Base-by-base conservation (phyloP, 768 basidiomycete species). In the Chalciporus chontae region DNA sequence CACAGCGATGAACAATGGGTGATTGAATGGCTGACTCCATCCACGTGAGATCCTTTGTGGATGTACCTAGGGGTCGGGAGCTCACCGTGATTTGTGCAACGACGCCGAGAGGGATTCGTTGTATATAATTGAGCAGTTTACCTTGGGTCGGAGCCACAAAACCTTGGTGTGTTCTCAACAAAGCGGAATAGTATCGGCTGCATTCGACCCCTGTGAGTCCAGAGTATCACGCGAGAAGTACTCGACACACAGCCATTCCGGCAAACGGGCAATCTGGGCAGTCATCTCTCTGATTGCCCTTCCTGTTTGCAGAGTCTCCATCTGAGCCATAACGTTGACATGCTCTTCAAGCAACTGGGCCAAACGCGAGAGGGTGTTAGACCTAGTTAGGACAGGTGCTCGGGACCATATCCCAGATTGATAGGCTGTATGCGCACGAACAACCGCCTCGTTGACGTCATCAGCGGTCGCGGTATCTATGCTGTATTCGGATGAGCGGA, bases 61-160 rank as follows among this genome's bases (percentile, higher is more conserved):
- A 38, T 5, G 23, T 14, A 8, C 39, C 26, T 36, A 26, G 8
- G 43, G 17, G 21, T 43, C 15, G 27, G 2, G 31, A 4, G 48
- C 77, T 64, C 50, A 89, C 90, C 13, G 88, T 92, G 21, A 94
- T 87, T 63, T 93, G 90, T 1, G 85, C 90, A 34, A 91, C 88
- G n/a, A 92, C 90, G 10, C 91, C 91, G 0, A 94, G 76, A 0
- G 91, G 90, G 10, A 90, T 74, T 13, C 91, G 78, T 43, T 81
- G 78, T 5, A 93, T 84, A 64, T 88, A 85, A 60, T 92, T 93
- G 31, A 92, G 69, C 34, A 93, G 65, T 46, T 79, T 81, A 0
- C 91, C 91, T 57, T 90, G 85, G 0, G 87, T 88, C 3, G 90
- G 91, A 13, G 86, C 81, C 15, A 91, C 75, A 53, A 81, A 84